phyloP scores from a whole-genome alignment of 257 asterid species.

The Cruciata laevipes region DNA sequence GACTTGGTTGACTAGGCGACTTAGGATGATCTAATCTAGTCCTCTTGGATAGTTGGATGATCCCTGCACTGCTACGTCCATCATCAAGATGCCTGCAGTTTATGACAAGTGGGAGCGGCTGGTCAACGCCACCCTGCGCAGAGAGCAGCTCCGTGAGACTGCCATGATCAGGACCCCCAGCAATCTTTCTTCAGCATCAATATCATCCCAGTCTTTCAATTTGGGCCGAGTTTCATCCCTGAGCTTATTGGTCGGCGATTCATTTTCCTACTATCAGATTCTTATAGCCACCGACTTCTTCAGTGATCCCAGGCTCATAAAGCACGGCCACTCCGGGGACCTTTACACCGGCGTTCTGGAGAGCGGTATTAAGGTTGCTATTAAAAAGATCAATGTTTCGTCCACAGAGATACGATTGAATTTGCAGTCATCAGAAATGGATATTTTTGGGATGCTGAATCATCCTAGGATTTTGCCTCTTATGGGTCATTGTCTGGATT shows the following conservation, averaged over 20 bases:
- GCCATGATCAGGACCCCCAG: slow-evolving; percentile 6
- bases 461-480: slow-evolving; percentile 7
- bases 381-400: neutral
- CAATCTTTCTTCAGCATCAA: slow-evolving; percentile 1
- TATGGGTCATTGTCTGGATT: slow-evolving; percentile 10
- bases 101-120: slow-evolving; percentile 15
- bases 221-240: neutral
- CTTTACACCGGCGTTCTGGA: neutral
- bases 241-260: neutral
- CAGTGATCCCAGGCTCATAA: neutral
- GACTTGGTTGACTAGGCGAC: too few species aligned
- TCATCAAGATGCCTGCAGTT: slow-evolving; percentile 1
- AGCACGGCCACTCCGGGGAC: slow-evolving; percentile 1
- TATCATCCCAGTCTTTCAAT: neutral
- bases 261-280: neutral
- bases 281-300: neutral
- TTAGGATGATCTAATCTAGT: too few species aligned
- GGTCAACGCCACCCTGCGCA: slow-evolving; percentile 6
- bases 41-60: too few species aligned
- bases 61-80: neutral
- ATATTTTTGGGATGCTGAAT: neutral
- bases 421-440: neutral
- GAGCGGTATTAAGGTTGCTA: neutral
- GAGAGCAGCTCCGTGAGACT: neutral
- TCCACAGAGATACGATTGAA: neutral